phyloP scores from a whole-genome alignment of 2,329 filamentous ascomycete species.

The Tolypocladium pustulatum region DNA sequence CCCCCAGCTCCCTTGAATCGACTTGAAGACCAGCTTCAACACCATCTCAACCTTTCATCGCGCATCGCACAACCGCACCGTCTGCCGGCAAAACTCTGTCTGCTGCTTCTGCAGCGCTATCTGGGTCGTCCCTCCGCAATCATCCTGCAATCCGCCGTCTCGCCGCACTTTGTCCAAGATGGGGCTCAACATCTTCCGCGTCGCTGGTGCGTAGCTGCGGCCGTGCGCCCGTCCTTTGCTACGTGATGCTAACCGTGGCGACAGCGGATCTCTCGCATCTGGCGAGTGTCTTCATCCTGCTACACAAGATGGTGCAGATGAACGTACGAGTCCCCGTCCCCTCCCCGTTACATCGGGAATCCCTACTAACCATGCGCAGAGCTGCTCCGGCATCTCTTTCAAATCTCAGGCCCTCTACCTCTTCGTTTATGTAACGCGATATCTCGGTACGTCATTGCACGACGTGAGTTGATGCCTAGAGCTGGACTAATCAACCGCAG shows the following conservation, averaged over 20 bases:
- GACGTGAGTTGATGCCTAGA: not conserved
- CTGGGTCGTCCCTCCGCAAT: not conserved
- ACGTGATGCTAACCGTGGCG: conserved; percentile 8
- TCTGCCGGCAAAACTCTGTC: not conserved
- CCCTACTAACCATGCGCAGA: conserved; percentile 43
- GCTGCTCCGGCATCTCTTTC: conserved; percentile 95
- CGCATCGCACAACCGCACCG: not conserved
- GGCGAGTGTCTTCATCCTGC: conserved; percentile 82
- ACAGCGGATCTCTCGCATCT: conserved; percentile 92
- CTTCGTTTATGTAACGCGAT: conserved; percentile 86
- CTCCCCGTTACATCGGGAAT: not conserved
- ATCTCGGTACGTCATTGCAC: conserved; percentile 53
- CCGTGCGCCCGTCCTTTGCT: not conserved
- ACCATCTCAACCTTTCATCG: not conserved
- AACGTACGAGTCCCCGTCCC: conserved; percentile 50
- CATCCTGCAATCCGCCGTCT: not conserved
- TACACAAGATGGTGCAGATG: conserved; percentile 92
- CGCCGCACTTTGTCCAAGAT: conserved; percentile 18
- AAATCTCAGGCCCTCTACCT: conserved; percentile 96
- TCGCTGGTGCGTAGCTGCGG: conserved; percentile 34
- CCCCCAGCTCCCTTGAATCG: not conserved
- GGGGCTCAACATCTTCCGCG: conserved; percentile 47
- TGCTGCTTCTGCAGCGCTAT: not conserved
- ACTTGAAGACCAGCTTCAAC: not conserved
- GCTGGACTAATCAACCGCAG: conserved; percentile 28